phyloP scores from a whole-genome alignment of 1,284 basidiomycete species.

The Ceratobasidium sp. region DNA sequence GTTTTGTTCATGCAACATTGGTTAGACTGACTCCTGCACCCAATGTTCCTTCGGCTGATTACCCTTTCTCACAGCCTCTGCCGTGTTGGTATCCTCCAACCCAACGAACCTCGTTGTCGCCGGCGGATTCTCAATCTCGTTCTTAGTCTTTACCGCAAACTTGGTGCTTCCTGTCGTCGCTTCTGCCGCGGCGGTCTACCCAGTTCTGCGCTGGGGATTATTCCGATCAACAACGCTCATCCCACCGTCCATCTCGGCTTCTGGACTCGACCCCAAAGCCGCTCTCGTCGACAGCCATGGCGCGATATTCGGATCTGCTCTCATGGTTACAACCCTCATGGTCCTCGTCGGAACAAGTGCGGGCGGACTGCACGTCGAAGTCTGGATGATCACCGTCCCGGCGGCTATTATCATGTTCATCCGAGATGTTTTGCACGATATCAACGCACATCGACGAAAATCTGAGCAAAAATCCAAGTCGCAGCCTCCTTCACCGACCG shows the following conservation, averaged over 20 bases:
- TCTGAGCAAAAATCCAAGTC: conserved; percentile 11
- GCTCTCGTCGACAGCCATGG: conserved; percentile 59
- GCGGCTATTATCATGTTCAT: conserved; percentile 78
- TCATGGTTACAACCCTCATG: conserved; percentile 62
- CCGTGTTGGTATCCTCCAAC: conserved; percentile 56
- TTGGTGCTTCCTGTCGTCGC: conserved; percentile 43
- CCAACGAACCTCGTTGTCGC: conserved; percentile 58
- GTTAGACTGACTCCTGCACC: conserved; percentile 64
- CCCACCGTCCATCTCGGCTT: conserved; percentile 27
- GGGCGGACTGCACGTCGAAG: conserved; percentile 58
- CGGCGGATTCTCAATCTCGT: conserved; percentile 52
- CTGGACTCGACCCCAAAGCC: conserved; percentile 53
- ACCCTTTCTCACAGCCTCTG: conserved; percentile 47
- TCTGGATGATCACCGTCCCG: conserved; percentile 87
- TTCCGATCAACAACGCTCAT: conserved; percentile 45
- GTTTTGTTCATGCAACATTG: conserved; percentile 81
- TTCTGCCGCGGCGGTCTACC: conserved; percentile 38
- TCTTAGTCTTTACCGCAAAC: conserved; percentile 45
- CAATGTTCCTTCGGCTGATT: conserved; percentile 44
- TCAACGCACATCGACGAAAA: conserved; percentile 39
- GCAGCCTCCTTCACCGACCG: conserved; percentile 44
- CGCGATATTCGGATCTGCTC: conserved; percentile 56
- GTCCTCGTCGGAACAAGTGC: conserved; percentile 65
- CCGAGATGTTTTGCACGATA: conserved; percentile 72
- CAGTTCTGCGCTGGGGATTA: conserved; percentile 49